A percentile compares a stretch with the other conserved stretches of the same genome.
Evolutionary conservation across 192 early-diverging fungal genomes (phyloP).

Genomic region (Dimargaris xerosporica): DNA sequence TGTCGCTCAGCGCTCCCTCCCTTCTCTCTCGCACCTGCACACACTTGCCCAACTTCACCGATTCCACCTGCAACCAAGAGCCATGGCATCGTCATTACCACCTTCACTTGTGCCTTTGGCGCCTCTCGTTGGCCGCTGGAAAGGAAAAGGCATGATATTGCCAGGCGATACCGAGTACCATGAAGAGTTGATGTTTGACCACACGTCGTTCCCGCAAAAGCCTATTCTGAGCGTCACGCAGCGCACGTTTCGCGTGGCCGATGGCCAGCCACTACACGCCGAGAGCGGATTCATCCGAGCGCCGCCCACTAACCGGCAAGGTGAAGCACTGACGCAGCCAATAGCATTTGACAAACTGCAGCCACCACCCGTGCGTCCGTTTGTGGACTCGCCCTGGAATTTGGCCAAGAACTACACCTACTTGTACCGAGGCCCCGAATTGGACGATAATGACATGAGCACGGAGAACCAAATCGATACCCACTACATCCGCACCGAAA

Average conservation of each 20-base stretch:
- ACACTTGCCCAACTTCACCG: too few relatives aligned
- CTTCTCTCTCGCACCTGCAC: too few relatives aligned
- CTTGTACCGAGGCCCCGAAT: background rate
- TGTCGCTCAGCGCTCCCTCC: too few relatives aligned
- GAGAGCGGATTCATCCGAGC: slow-evolving; percentile 1
- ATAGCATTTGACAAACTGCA: background rate
- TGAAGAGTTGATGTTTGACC: slow-evolving; percentile 3
- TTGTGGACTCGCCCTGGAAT: background rate
- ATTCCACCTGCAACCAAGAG: too few relatives aligned
- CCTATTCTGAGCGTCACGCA: slow-evolving; percentile 9
- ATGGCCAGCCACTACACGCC: slow-evolving; percentile 2
- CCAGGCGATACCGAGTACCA: background rate
- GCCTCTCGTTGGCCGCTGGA: slow-evolving; percentile 1
- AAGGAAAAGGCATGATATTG: slow-evolving; percentile 1
- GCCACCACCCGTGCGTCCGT: slow-evolving; percentile 1
- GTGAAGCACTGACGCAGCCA: background rate
- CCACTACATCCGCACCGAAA: slow-evolving; percentile 7
- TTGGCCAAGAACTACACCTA: slow-evolving; percentile 7
- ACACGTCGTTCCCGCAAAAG: slow-evolving; percentile 2
- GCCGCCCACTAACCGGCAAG: background rate
- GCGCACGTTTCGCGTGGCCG: background rate
- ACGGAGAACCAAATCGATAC: slow-evolving; percentile 9
- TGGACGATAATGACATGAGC: background rate
- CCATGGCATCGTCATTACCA: background rate
- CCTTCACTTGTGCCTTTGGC: background rate